Evolutionary conservation across 73 alveolate genomes (phyloP), one percentile per base, ranked within the genome.

Genomic region (Tetrahymena thermophila): DNA sequence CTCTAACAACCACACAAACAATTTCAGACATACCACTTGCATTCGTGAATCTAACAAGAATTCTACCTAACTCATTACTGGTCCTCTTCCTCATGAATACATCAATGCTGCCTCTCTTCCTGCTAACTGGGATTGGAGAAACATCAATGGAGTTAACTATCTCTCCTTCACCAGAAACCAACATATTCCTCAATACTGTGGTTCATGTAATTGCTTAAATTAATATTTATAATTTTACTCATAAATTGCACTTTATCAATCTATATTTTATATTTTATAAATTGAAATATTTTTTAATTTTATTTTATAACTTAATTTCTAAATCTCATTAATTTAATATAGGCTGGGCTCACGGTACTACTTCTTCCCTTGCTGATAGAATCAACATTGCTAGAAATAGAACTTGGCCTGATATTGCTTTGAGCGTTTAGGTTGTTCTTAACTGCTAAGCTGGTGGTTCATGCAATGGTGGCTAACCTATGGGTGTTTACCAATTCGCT

Each of bases 331-430:
- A 25, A 4, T 28, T 28, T 85, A 98, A 98, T 42, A 96, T 97
- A 38, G 97, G 99, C 96, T 97, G 99, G 99, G 98, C 99, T 93
- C 98, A 97, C 93, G 99, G 98, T 31, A 56, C 98, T 1, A 97
- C 99, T 55, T 95, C 98, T 16, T 95, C 98, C 13, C 97, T 98
- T 44, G 98, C 99, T 94, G 99, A 98, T 85, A 96, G 99, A 98
- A 95, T 98, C 97, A 98, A 97, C 95, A 98, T 98, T 93, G 57
- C 97, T 85, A 96, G 96, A 97, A 95, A 71, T 40, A 93, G 94
- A 85, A 58, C 94, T 15, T 94, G 56, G 55, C 97, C 99, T 23
- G 97, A 96, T 84, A 96, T 97, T 43, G 96, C 97, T 44, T 96
- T 97, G 35, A 85, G 97, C 31, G 97, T 97, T 40, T 97, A 97